These are phyloP conservation scores for Penicillium turbatum DNA, from an alignment of 495 filamentous ascomycete species.

Conservation along the genomic window DNA sequence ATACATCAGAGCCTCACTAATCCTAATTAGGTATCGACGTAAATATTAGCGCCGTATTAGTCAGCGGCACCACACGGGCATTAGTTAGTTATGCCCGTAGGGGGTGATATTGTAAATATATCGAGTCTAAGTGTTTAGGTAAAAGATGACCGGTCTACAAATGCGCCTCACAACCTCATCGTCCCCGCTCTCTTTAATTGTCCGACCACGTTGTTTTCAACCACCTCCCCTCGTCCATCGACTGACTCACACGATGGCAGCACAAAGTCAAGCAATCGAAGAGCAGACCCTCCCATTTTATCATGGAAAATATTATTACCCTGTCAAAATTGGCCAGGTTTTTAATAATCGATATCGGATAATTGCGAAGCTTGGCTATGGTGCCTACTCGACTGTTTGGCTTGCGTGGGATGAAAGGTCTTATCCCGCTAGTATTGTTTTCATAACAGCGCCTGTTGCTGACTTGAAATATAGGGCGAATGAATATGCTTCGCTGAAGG, in stretches of 20 bases:
- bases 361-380: conserved; percentile 47
- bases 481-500: conserved; percentile 11
- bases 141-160: no score
- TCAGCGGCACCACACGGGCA: no score
- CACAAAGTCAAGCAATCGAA: conserved; percentile 7
- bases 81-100: no score
- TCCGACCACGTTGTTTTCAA: no score
- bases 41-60: no score
- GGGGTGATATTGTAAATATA: no score
- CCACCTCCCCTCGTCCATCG: not conserved
- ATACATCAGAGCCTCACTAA: no score
- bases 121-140: no score
- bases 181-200: no score
- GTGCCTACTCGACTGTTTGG: conserved; percentile 47
- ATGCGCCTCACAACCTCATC: no score
- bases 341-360: conserved; percentile 39
- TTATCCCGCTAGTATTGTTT: not conserved
- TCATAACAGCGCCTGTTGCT: not conserved
- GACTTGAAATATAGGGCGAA: not conserved
- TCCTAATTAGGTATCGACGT: no score
- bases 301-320: conserved; percentile 29
- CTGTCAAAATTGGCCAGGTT: conserved; percentile 36
- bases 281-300: conserved; percentile 15
- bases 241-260: not conserved
- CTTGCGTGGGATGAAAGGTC: conserved; percentile 38